These are phyloP conservation scores for Rhizopogon vulgaris DNA, from an alignment of 768 basidiomycete genomes.

Conservation along the genomic window DNA sequence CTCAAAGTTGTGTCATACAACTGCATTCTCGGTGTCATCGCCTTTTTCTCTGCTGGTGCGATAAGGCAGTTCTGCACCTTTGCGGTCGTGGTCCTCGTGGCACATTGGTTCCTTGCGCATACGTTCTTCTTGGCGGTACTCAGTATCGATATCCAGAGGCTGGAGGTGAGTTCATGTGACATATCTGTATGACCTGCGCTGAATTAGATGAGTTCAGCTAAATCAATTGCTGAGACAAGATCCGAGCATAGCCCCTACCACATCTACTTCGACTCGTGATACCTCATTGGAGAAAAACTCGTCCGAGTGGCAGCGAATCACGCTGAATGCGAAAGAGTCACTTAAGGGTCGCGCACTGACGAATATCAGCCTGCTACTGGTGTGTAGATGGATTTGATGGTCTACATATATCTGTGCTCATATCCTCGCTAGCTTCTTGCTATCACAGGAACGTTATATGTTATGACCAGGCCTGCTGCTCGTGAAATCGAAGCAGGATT, in stretches of 20 bases:
- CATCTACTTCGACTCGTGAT: slow-evolving; percentile 22
- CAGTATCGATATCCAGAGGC: slow-evolving; percentile 90
- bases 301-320: slow-evolving; percentile 28
- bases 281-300: slow-evolving; percentile 12
- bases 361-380: slow-evolving; percentile 77
- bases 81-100: slow-evolving; percentile 89
- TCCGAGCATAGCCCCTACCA: slow-evolving; percentile 43
- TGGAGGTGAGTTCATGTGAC: slow-evolving; percentile 54
- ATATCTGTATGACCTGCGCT: slow-evolving; percentile 4
- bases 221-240: slow-evolving; percentile 82
- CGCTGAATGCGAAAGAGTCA: slow-evolving; percentile 30
- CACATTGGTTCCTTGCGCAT: slow-evolving; percentile 96
- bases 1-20: slow-evolving; percentile 90
- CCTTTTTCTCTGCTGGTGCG: slow-evolving; percentile 67
- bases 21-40: slow-evolving; percentile 67
- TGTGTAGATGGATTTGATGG: slow-evolving; percentile 25
- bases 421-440: slow-evolving; percentile 55
- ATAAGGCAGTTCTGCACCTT: slow-evolving; percentile 92
- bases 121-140: slow-evolving; percentile 94
- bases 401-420: not conserved
- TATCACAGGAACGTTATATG: slow-evolving; percentile 69
- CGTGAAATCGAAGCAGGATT: slow-evolving; percentile 20
- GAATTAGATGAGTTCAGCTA: slow-evolving; percentile 39
- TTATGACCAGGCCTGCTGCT: slow-evolving; percentile 53
- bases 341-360: slow-evolving; percentile 65